Conservation (phyloP, 2,329 filamentous ascomycete species). For the Fusarium nematophilum region DNA sequence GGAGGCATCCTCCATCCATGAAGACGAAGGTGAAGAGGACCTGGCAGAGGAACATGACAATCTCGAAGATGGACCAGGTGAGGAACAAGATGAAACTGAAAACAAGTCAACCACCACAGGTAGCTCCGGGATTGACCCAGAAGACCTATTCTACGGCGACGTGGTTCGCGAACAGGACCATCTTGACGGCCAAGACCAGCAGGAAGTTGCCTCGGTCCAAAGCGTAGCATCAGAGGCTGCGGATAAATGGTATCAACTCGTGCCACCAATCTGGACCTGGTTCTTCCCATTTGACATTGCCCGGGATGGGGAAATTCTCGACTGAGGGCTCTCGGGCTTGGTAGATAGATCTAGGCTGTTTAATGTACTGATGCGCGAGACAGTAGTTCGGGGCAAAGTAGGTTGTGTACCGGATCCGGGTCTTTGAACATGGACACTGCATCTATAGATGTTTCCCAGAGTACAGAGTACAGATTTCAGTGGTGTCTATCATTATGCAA, state of each 20-base stretch:
- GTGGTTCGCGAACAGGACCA: neutral
- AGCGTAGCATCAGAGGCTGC: too few species aligned
- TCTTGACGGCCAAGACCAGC: neutral
- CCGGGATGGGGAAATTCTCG: constrained; percentile 4
- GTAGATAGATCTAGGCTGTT: too few species aligned
- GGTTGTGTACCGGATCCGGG: too few species aligned
- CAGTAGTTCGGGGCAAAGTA: too few species aligned
- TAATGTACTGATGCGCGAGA: too few species aligned
- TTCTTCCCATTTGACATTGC: constrained; percentile 6
- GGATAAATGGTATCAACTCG: neutral
- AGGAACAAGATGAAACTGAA: neutral
- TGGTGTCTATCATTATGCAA: constrained; percentile 30
- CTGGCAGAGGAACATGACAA: neutral
- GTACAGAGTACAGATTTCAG: too few species aligned
- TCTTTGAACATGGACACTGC: too few species aligned
- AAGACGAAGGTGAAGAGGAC: neutral
- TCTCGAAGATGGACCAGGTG: neutral
- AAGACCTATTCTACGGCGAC: constrained; percentile 6
- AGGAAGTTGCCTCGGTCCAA: neutral
- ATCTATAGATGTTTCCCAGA: too few species aligned
- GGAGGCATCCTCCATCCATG: neutral
- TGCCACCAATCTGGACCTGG: neutral
- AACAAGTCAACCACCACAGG: neutral
- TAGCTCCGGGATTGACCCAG: constrained; percentile 5
- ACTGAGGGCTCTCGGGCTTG: too few species aligned